Evolutionary conservation across 1,139 yeast genomes (phyloP).

Genomic region (Tardiomyces depauwii): DNA sequence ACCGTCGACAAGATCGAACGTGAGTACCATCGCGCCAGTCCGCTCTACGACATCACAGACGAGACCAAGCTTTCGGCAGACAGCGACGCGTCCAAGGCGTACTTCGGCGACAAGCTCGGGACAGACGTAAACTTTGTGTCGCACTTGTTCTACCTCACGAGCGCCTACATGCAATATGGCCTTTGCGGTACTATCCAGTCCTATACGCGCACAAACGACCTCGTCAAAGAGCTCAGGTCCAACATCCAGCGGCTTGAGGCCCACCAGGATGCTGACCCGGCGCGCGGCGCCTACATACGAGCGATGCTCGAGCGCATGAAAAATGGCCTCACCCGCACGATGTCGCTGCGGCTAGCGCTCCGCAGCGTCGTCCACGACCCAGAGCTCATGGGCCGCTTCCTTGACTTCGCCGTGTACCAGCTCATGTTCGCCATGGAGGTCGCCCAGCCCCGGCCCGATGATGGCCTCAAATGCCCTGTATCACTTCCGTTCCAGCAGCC

Average conservation of each 20-base stretch:
- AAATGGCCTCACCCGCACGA: not conserved
- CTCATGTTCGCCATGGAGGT: slow-evolving; percentile 59
- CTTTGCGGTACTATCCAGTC: slow-evolving; percentile 63
- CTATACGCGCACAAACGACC: slow-evolving; percentile 39
- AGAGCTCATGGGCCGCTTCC: slow-evolving; percentile 49
- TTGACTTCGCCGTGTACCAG: slow-evolving; percentile 69
- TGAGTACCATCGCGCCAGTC: slow-evolving; percentile 43
- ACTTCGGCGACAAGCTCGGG: slow-evolving; percentile 27
- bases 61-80: slow-evolving; percentile 82
- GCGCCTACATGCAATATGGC: slow-evolving; percentile 80
- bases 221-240: slow-evolving; percentile 5
- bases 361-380: slow-evolving; percentile 49
- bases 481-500: slow-evolving; percentile 45
- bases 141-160: slow-evolving; percentile 71
- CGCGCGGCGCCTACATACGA: not conserved
- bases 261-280: too few species aligned
- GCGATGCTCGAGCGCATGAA: not conserved
- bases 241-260: slow-evolving; percentile 1
- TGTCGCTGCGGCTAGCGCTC: slow-evolving; percentile 27
- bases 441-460: slow-evolving; percentile 66
- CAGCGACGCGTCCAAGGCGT: slow-evolving; percentile 52
- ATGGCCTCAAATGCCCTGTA: slow-evolving; percentile 21
- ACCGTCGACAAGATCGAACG: slow-evolving; percentile 60
- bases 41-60: slow-evolving; percentile 52
- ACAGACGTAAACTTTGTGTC: slow-evolving; percentile 64